Evolutionary conservation across 129 eudicot genomes (phyloP).

Genomic region (Escallonia herrerae): DNA sequence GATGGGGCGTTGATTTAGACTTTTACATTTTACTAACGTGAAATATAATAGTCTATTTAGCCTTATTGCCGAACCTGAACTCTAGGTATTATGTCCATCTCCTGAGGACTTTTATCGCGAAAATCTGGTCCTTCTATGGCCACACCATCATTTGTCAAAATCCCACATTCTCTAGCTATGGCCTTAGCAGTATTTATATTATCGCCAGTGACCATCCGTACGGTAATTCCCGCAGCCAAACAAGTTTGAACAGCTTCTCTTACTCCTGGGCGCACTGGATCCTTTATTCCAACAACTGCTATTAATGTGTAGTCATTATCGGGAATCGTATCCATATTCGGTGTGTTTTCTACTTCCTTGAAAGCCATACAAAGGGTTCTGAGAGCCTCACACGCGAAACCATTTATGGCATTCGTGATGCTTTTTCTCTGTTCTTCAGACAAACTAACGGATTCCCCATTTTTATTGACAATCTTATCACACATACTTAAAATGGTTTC

Average conservation of each 20-base stretch:
- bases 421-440: constrained; percentile 52
- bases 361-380: constrained; percentile 76
- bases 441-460: constrained; percentile 39
- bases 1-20: too few species aligned
- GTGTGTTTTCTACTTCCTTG: constrained; percentile 36
- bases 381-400: constrained; percentile 68
- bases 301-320: constrained; percentile 50
- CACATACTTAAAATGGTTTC: constrained; percentile 59
- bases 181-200: constrained; percentile 84
- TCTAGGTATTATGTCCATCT: constrained; percentile 63
- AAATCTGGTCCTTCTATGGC: constrained; percentile 75
- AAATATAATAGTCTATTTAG: neutral
- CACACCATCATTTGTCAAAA: constrained; percentile 66
- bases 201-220: constrained; percentile 87
- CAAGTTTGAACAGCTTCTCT: constrained; percentile 77
- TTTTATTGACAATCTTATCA: constrained; percentile 39
- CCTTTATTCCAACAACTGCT: constrained; percentile 84
- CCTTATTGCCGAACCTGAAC: constrained; percentile 34
- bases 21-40: too few species aligned
- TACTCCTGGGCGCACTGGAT: constrained; percentile 86
- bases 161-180: constrained; percentile 84
- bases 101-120: constrained; percentile 45
- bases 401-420: constrained; percentile 45
- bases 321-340: constrained; percentile 37
- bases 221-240: constrained; percentile 66